Base-by-base conservation (phyloP, 1,284 basidiomycete species). In the Schizopora paradoxa region DNA sequence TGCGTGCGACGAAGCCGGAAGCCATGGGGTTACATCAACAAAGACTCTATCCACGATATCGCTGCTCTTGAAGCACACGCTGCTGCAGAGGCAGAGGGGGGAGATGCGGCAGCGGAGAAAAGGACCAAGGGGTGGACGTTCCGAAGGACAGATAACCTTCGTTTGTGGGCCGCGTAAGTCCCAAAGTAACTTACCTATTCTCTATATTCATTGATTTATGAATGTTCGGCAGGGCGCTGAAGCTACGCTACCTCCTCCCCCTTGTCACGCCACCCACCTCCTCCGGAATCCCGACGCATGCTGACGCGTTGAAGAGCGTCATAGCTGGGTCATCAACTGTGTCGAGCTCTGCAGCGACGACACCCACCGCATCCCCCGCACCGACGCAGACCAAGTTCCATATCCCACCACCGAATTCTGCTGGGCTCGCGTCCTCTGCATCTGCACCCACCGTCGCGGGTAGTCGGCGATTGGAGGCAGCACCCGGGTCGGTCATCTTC, bases 1-100 rank as follows among this genome's bases (percentile, higher is more conserved):
- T 82, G 77, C 8, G 82, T 93, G 0, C 77, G 90, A 23, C 74
- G 78, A 48, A 91, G 88, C 6, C 77, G 78, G 41, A 79, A 85
- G 54, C 86, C 88, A 2, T 94, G 91, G 90, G 91, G 91, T 0
- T 93, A 85, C 62, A 86, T 94, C 45, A 84, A 75, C 45, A 67
- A 73, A 25, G 77, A 84, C 48, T 76, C 79, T 2, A 81, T 94
- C 16, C 91, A 94, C 58, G 85, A 90, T 56, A 79, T 91, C 34
- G 63, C 80, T 16, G 68, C 73, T 2, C 70, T 89, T 27, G 79
- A 87, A 50, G 29, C 49, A 56, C 62, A 64, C 47, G 65, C 69
- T 8, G 53, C 52, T 2, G 61, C 61, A n/a, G 57, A 56, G n/a
- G 66, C 64, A 41, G 67, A 56, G 6, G 46, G 37, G 19, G 53